Percentiles rank a stretch among this genome's conserved stretches.
Conservation (phyloP, 305 asterid genomes). For the Plantago coronopus region DNA sequence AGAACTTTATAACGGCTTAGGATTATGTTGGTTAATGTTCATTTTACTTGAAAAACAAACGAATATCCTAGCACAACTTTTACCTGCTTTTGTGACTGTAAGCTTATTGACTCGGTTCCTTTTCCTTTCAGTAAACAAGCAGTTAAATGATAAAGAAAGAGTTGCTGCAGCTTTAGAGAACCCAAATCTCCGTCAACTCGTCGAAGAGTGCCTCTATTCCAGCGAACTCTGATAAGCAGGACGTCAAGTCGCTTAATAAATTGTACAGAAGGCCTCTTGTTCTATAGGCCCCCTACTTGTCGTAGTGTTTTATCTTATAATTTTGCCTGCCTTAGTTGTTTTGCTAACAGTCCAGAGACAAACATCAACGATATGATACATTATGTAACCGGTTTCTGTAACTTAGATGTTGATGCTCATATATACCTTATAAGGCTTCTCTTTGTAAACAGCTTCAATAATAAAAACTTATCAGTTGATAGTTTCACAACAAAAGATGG, state of each 20-base stretch:
- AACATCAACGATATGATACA: not conserved
- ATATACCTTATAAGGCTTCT: too few species aligned
- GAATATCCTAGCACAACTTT: not conserved
- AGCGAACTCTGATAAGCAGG: constrained; percentile 55
- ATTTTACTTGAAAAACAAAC: not conserved
- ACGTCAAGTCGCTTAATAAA: constrained; percentile 16
- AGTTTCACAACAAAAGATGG: not conserved
- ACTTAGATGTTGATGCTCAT: too few species aligned
- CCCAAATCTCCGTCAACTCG: constrained; percentile 90
- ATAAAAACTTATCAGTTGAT: too few species aligned
- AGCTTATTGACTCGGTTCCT: constrained; percentile 5
- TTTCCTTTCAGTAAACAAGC: constrained; percentile 66
- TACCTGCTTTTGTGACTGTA: constrained; percentile 2
- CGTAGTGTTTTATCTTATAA: constrained; percentile 9
- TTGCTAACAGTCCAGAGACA: not conserved
- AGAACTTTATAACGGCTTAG: not conserved
- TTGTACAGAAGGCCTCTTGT: constrained; percentile 31
- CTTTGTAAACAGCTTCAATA: too few species aligned
- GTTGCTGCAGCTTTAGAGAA: constrained; percentile 89
- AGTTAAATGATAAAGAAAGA: constrained; percentile 87
- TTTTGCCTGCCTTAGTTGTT: constrained; percentile 15
- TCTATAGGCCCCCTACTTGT: constrained; percentile 11
- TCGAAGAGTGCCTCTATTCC: constrained; percentile 76
- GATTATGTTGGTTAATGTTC: not conserved
- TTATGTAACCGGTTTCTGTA: too few species aligned